Conservation (phyloP, 148 eudicot species). For the Mesembryanthemum crystallinum region DNA sequence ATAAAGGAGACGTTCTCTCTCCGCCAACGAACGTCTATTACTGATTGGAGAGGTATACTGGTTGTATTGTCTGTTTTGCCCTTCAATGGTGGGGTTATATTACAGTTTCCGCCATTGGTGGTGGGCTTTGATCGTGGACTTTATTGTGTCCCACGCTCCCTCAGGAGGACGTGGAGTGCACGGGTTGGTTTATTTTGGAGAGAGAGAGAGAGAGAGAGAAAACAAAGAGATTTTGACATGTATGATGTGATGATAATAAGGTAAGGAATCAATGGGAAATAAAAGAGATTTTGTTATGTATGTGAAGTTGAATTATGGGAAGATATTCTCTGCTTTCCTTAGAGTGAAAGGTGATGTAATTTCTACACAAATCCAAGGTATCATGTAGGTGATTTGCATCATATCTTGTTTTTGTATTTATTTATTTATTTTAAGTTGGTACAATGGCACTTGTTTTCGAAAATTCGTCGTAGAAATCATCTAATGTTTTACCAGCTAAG, state of each 20-base stretch:
- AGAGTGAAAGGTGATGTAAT: conserved; percentile 30
- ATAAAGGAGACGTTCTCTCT: conserved; percentile 31
- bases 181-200: background rate
- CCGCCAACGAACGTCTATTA: conserved; percentile 40
- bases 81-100: background rate
- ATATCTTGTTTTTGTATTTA: background rate
- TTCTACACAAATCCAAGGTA: conserved; percentile 17
- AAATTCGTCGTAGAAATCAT: too few species aligned
- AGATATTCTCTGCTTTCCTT: conserved; percentile 18
- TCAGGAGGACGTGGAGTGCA: background rate
- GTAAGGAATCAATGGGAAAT: conserved; percentile 20
- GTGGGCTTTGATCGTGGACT: background rate
- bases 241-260: conserved; percentile 3
- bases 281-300: background rate
- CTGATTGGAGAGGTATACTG: conserved; percentile 22
- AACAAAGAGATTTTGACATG: background rate
- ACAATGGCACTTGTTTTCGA: too few species aligned
- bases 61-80: conserved; percentile 21
- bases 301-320: conserved; percentile 10
- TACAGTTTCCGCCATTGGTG: background rate
- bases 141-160: background rate
- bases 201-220: background rate
- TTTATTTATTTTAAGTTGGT: too few species aligned
- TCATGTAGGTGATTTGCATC: conserved; percentile 16
- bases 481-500: too few species aligned